Conservation (phyloP, 2,329 filamentous ascomycete genomes). For the Gnomoniopsis sp. region DNA sequence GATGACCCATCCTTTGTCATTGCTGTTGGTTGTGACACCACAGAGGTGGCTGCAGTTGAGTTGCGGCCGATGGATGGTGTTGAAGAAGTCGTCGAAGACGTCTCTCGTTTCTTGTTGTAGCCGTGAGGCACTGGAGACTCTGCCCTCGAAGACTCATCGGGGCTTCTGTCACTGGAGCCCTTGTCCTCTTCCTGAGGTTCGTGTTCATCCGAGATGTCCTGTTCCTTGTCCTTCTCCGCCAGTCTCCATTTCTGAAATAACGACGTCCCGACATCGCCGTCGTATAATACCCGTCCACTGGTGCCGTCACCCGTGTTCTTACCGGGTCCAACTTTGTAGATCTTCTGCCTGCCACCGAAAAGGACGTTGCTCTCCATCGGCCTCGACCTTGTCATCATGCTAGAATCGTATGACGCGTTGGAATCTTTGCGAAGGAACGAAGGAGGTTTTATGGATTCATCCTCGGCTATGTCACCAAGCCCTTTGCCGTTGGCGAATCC, state of each 20-base stretch:
- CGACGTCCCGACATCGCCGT: slow-evolving; percentile 80
- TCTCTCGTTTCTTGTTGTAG: slow-evolving; percentile 76
- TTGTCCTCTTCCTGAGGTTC: slow-evolving; percentile 33
- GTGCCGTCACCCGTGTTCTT: slow-evolving; percentile 46
- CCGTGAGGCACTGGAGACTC: slow-evolving; percentile 57
- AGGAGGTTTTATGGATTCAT: slow-evolving; percentile 70
- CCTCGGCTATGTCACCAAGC: slow-evolving; percentile 85
- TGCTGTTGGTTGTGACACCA: slow-evolving; percentile 66
- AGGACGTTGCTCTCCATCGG: slow-evolving; percentile 87
- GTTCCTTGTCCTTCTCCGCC: slow-evolving; percentile 48
- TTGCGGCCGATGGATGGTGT: slow-evolving; percentile 64
- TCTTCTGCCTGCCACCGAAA: slow-evolving; percentile 93
- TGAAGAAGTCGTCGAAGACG: slow-evolving; percentile 79
- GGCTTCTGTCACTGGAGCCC: slow-evolving; percentile 28
- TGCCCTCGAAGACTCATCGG: slow-evolving; percentile 38
- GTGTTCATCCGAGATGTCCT: slow-evolving; percentile 37
- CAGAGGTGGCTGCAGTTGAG: slow-evolving; percentile 85
- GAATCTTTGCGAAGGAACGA: slow-evolving; percentile 60
- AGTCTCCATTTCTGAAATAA: slow-evolving; percentile 75
- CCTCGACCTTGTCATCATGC: slow-evolving; percentile 78
- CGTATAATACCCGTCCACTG: slow-evolving; percentile 70
- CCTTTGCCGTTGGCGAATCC: slow-evolving; percentile 49
- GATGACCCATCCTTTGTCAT: slow-evolving; percentile 47
- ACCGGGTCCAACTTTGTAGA: slow-evolving; percentile 74
- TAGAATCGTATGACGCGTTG: slow-evolving; percentile 64